A percentile compares a stretch with the other conserved stretches of the same genome.
These are phyloP conservation scores for Phytopythium ostracodes DNA, from an alignment of 352 stramenopile species.

Conservation along the genomic window DNA sequence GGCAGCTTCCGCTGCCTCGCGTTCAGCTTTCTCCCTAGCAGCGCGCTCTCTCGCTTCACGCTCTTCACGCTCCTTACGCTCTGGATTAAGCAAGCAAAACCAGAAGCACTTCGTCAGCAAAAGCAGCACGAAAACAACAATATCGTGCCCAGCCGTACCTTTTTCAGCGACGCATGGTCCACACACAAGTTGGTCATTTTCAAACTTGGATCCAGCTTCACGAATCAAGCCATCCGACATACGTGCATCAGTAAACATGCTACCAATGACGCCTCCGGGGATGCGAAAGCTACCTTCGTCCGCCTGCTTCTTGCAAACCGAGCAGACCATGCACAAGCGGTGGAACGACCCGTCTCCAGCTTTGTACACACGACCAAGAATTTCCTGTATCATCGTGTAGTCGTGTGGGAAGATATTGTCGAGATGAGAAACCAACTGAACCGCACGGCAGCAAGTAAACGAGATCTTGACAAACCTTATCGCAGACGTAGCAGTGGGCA, in stretches of 20 bases:
- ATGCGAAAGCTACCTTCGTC: constrained; percentile 36
- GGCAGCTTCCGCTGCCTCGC: constrained; percentile 44
- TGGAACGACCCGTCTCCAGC: constrained; percentile 61
- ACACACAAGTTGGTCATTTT: constrained; percentile 57
- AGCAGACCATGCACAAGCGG: constrained; percentile 78
- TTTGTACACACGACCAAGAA: constrained; percentile 72
- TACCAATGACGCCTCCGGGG: not conserved
- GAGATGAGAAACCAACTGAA: not conserved
- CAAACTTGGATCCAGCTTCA: constrained; percentile 40
- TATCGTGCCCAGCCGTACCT: constrained; percentile 15
- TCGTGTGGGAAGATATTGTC: not conserved
- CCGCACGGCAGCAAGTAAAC: not conserved
- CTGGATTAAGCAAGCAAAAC: constrained; percentile 10
- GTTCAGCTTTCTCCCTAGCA: constrained; percentile 42
- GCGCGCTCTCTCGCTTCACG: constrained; percentile 45
- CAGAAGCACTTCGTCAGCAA: not conserved
- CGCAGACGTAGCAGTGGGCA: constrained; percentile 61
- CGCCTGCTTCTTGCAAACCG: constrained; percentile 57
- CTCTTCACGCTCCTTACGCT: constrained; percentile 48
- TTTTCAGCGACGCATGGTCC: constrained; percentile 42
- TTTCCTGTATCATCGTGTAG: constrained; percentile 33
- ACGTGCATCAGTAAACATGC: not conserved
- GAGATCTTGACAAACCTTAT: constrained; percentile 44
- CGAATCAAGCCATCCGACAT: not conserved
- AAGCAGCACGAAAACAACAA: not conserved